phyloP scores from a whole-genome alignment of 257 asterid species.

The Echites panduratus region DNA sequence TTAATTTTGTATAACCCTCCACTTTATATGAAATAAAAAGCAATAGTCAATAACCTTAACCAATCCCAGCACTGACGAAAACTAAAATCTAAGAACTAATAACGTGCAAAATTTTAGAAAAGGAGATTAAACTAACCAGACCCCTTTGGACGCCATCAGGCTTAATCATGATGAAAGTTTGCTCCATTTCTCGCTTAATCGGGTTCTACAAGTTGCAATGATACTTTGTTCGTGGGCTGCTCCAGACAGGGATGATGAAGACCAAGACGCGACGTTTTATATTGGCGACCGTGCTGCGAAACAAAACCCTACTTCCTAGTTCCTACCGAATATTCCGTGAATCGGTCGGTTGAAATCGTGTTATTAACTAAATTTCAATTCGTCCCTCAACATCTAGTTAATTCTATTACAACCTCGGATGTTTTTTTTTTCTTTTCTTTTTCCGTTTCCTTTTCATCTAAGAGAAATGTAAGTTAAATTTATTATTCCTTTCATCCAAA shows the following conservation, averaged over 20 bases:
- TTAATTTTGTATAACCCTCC: background rate
- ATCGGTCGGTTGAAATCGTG: background rate
- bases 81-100: background rate
- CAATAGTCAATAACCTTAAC: too few species aligned
- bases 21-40: background rate
- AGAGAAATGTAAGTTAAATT: too few species aligned
- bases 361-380: background rate
- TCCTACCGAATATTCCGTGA: background rate
- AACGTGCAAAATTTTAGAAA: background rate
- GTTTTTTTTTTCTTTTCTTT: background rate
- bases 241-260: background rate
- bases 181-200: constrained; percentile 54
- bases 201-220: background rate
- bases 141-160: constrained; percentile 99
- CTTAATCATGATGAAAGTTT: constrained; percentile 95
- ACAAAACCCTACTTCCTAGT: constrained; percentile 5
- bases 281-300: background rate
- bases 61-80: background rate
- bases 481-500: too few species aligned
- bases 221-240: background rate
- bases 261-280: background rate
- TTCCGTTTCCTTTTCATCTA: background rate
- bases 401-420: background rate
- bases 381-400: background rate
- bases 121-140: constrained; percentile 41